These are phyloP conservation scores for Proliferodiscus dingleyae DNA, from an alignment of 2,329 filamentous ascomycete species.

Conservation along the genomic window DNA sequence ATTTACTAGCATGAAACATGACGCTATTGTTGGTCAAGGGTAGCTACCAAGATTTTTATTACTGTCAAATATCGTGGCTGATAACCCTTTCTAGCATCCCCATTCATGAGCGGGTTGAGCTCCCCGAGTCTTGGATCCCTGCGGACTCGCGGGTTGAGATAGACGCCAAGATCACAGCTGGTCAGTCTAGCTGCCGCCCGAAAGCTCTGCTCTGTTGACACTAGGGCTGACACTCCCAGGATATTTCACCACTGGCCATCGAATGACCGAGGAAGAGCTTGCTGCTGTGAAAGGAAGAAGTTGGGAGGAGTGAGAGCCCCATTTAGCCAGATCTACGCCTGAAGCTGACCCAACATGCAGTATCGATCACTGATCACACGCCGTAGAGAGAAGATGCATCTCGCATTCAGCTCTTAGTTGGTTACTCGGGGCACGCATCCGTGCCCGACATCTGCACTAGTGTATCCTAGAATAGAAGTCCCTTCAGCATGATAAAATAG, in stretches of 20 bases:
- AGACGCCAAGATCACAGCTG: constrained; percentile 95
- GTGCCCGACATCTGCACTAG: constrained; percentile 7
- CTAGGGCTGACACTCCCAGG: constrained; percentile 41
- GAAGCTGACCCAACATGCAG: constrained; percentile 27
- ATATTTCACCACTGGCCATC: constrained; percentile 81
- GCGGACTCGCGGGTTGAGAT: constrained; percentile 97
- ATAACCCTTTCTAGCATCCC: constrained; percentile 57
- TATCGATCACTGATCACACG: constrained; percentile 32
- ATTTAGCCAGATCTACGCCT: constrained; percentile 10
- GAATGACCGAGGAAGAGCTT: constrained; percentile 83
- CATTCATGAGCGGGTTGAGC: constrained; percentile 83
- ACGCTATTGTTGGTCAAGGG: constrained; percentile 81
- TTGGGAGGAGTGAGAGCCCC: constrained; percentile 70
- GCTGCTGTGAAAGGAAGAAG: constrained; percentile 80
- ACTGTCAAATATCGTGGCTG: background rate
- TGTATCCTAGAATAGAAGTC: background rate
- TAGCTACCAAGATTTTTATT: constrained; percentile 28
- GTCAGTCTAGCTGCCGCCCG: constrained; percentile 39
- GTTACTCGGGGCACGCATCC: constrained; percentile 6
- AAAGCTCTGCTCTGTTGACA: constrained; percentile 3
- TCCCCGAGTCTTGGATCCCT: constrained; percentile 90
- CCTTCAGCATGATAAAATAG: background rate
- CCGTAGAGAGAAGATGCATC: background rate
- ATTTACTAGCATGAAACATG: constrained; percentile 71
- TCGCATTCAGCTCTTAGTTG: constrained; percentile 4